These are phyloP conservation scores for Ophiocordyceps camponoti-rufipedis DNA, from an alignment of 2,329 filamentous ascomycete genomes.

Conservation along the genomic window DNA sequence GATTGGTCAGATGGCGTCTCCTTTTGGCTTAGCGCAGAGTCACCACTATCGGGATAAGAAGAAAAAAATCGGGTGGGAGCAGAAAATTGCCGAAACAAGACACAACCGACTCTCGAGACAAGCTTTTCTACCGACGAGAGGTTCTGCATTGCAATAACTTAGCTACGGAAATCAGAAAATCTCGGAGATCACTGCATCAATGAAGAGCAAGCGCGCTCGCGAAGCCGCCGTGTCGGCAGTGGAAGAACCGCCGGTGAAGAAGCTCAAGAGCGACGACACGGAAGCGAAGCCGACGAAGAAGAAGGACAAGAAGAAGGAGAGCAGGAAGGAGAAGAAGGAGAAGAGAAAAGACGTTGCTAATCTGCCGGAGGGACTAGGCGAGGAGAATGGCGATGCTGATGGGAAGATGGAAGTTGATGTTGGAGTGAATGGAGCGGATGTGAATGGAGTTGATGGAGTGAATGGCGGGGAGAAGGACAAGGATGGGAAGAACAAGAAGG, in stretches of 20 bases:
- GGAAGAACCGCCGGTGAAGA: constrained; percentile 12
- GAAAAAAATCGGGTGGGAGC: not conserved
- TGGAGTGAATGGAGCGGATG: constrained; percentile 1
- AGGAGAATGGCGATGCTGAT: constrained; percentile 3
- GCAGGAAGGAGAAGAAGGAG: constrained; percentile 17
- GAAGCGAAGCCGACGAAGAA: constrained; percentile 9
- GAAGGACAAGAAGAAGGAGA: constrained; percentile 15
- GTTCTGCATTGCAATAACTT: no score
- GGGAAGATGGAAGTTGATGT: not conserved
- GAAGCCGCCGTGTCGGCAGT: constrained; percentile 11
- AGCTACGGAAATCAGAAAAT: no score
- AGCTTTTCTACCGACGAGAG: no score
- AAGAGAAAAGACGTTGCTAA: constrained; percentile 20
- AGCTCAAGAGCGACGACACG: constrained; percentile 17
- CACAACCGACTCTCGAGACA: not conserved
- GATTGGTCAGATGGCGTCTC: not conserved
- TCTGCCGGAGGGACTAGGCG: constrained; percentile 14
- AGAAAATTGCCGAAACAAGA: not conserved
- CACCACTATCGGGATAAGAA: not conserved
- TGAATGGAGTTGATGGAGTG: no score
- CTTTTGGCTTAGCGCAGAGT: not conserved
- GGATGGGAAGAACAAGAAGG: no score
- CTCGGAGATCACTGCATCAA: constrained; percentile 1
- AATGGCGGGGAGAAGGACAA: no score
- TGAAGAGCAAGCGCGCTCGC: constrained; percentile 22